Conservation (phyloP, 1,139 yeast genomes). For the Pichiaceae sp. region DNA sequence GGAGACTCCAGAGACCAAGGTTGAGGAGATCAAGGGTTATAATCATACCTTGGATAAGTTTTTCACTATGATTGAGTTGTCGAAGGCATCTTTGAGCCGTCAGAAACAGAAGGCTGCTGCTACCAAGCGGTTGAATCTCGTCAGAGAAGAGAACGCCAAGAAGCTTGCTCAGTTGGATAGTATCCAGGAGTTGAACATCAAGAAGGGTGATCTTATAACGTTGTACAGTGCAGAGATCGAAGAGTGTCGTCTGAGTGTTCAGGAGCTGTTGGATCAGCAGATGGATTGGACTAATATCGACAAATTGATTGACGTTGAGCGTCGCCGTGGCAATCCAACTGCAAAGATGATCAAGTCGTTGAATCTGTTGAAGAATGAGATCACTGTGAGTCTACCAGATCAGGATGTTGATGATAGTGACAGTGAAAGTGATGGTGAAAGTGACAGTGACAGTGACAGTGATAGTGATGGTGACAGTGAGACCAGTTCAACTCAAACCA, state of each 20-base stretch:
- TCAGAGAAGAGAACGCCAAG: slow-evolving; percentile 62
- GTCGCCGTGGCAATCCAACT: slow-evolving; percentile 52
- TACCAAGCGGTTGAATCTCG: slow-evolving; percentile 62
- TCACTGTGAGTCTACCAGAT: slow-evolving; percentile 50
- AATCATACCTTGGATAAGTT: slow-evolving; percentile 76
- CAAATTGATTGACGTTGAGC: slow-evolving; percentile 62
- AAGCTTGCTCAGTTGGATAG: slow-evolving; percentile 61
- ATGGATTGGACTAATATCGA: slow-evolving; percentile 95
- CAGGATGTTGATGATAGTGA: slow-evolving; percentile 26
- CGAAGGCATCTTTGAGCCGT: slow-evolving; percentile 61
- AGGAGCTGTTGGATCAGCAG: slow-evolving; percentile 62
- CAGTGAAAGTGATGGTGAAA: slow-evolving; percentile 18
- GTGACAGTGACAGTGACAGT: slow-evolving; percentile 24
- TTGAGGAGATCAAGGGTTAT: slow-evolving; percentile 43
- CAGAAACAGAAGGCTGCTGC: slow-evolving; percentile 77
- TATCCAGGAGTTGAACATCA: slow-evolving; percentile 56
- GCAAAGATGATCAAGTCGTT: slow-evolving; percentile 66
- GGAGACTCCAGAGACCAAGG: slow-evolving; percentile 21
- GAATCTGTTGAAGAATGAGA: slow-evolving; percentile 60
- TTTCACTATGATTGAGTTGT: slow-evolving; percentile 79
- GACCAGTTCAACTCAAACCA: slow-evolving; percentile 23
- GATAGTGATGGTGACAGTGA: slow-evolving; percentile 30
- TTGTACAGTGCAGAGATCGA: slow-evolving; percentile 64
- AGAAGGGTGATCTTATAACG: slow-evolving; percentile 69
- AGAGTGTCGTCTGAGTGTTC: slow-evolving; percentile 62